Evolutionary conservation across 106 monocot species (phyloP).

Genomic region (Phalaenopsis equestris): DNA sequence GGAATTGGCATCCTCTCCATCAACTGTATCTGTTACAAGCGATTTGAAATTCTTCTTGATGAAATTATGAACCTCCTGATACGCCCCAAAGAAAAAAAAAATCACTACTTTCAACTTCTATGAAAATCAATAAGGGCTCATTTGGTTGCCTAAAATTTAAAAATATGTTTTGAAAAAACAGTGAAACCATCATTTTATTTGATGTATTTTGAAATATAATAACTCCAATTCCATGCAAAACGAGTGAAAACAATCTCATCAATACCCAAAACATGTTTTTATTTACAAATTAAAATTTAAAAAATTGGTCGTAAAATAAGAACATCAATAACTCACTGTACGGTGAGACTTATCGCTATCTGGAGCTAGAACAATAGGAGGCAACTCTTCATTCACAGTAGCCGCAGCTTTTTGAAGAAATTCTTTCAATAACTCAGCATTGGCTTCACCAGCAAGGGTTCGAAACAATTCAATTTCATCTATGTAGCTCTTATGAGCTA

Average conservation of each 20-base stretch:
- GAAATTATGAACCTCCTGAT: conserved; percentile 88
- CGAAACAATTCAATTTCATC: conserved; percentile 49
- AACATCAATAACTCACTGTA: conserved; percentile 38
- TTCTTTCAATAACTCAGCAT: conserved; percentile 43
- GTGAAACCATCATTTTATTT: neutral
- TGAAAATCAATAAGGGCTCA: neutral
- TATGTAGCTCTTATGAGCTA: conserved; percentile 19
- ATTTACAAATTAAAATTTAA: neutral
- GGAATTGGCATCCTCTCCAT: conserved; percentile 32
- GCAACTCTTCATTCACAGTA: conserved; percentile 19
- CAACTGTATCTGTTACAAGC: conserved; percentile 82
- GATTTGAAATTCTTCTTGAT: conserved; percentile 92
- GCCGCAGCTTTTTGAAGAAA: conserved; percentile 34
- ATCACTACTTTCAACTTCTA: neutral
- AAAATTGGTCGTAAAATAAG: neutral
- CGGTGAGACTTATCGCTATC: conserved; percentile 84
- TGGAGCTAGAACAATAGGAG: conserved; percentile 59
- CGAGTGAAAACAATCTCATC: neutral
- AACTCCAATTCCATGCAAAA: neutral
- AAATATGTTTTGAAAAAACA: neutral
- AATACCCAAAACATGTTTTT: neutral
- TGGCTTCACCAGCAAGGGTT: conserved; percentile 50
- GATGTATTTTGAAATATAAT: neutral
- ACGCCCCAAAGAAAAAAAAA: conserved; percentile 6
- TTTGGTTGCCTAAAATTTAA: neutral